These are phyloP conservation scores for Melocanna baccifera DNA, from an alignment of 176 grass and related monocot species.

Conservation along the genomic window DNA sequence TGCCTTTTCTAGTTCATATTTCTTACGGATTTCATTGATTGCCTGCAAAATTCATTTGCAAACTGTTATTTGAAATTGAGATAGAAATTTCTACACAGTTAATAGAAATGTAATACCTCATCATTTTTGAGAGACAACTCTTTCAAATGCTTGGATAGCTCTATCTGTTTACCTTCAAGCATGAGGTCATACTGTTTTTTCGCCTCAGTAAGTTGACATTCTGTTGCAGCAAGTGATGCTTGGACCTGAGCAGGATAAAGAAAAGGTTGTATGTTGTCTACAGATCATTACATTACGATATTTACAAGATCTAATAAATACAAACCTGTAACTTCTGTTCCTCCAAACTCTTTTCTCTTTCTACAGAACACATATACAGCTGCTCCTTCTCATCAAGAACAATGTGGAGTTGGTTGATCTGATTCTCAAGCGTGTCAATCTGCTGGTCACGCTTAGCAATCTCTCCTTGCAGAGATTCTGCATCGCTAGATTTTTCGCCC, in stretches of 20 bases:
- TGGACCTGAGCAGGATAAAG: slow-evolving; percentile 51
- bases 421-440: slow-evolving; percentile 62
- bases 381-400: slow-evolving; percentile 80
- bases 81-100: slow-evolving; percentile 1
- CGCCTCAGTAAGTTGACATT: slow-evolving; percentile 71
- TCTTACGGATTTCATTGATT: slow-evolving; percentile 87
- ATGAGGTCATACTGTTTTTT: slow-evolving; percentile 83
- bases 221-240: slow-evolving; percentile 56
- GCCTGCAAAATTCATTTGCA: slow-evolving; percentile 57
- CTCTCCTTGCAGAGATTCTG: slow-evolving; percentile 63
- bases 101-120: slow-evolving; percentile 56
- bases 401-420: slow-evolving; percentile 52
- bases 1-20: slow-evolving; percentile 85
- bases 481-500: slow-evolving; percentile 64
- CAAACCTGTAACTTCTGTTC: slow-evolving; percentile 75
- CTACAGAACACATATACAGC: slow-evolving; percentile 52
- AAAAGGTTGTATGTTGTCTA: slow-evolving; percentile 32
- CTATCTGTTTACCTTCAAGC: slow-evolving; percentile 89
- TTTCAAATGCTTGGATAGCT: slow-evolving; percentile 92
- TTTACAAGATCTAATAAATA: slow-evolving; percentile 18
- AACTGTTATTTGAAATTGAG: slow-evolving; percentile 7
- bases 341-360: slow-evolving; percentile 72
- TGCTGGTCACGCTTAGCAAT: slow-evolving; percentile 63
- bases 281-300: slow-evolving; percentile 12
- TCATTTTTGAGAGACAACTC: slow-evolving; percentile 90